Base-by-base conservation (phyloP, 352 stramenopile genomes). In the Pythium volutum region DNA sequence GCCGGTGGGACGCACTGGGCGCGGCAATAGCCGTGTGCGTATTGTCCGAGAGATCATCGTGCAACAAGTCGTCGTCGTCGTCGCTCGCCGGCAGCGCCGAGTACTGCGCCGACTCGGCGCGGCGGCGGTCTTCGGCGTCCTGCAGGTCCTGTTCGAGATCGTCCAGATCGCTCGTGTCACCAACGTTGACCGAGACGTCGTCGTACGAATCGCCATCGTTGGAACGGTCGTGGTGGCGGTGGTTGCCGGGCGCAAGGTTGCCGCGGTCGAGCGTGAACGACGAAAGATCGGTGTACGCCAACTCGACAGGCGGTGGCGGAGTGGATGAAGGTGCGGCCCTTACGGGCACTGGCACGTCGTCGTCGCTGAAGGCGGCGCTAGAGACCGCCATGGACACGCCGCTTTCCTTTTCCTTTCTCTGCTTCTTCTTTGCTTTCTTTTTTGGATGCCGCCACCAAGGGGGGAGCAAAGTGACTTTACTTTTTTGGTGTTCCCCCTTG, bases 131-230 rank as follows among this genome's bases (percentile, higher is more conserved):
- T 27, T 55, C 61, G 18, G 49, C 54, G 38, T 67, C 51, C 27
- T 58, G 23, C 4, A 59, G 33, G 47, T 67, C 64, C 18, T 71
- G 53, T 29, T 71, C 64, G 11, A 61, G 31, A n/a, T 64, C 64
- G 31, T 62, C 36, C 3, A 38, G 31, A 23, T 64, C 49, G 42
- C 54, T 64, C 11, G 58, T 33, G 26, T 57, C 41, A 16, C 45
- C 64, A 4, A 61, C 64, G 41, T 67, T 52, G 22, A 67, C 64
- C 11, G 53, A 34, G 14, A 64, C 52, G 59, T 58, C 46, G 49
- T 65, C 65, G 59, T 68, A 15, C 1, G 18, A 38, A 34, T 61
- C 29, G 18, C 38, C 41, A 25, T 54, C 53, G 57, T 48, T 39
- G 9, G 23, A 39, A 33, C 55, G 22, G 38, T 55, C 64, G 64